Conservation (phyloP, 768 basidiomycete genomes). For the Psilocybe tampanensis region DNA sequence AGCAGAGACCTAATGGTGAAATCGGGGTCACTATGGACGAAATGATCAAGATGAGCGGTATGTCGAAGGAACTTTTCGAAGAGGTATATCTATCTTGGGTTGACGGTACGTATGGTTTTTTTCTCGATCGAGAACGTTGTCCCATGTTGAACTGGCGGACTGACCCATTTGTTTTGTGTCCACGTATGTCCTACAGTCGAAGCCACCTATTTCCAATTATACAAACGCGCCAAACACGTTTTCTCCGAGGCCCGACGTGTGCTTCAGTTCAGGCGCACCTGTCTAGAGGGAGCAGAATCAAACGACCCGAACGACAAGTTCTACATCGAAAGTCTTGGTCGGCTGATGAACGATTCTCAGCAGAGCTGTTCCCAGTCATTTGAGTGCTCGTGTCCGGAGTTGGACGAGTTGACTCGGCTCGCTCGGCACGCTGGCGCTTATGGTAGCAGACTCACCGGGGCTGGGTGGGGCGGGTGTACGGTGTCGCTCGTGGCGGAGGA, state of each 20-base stretch:
- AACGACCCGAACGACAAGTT: conserved; percentile 13
- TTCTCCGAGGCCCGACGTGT: conserved; percentile 82
- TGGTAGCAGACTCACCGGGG: conserved; percentile 85
- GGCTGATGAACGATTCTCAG: conserved; percentile 81
- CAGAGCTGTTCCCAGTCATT: conserved; percentile 66
- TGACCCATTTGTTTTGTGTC: conserved; percentile 11
- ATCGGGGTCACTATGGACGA: conserved; percentile 73
- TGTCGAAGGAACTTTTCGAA: conserved; percentile 56
- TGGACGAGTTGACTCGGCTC: conserved; percentile 68
- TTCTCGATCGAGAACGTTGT: not conserved
- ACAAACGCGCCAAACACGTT: conserved; percentile 82
- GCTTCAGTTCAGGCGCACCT: conserved; percentile 72
- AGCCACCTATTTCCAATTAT: conserved; percentile 79
- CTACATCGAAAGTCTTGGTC: conserved; percentile 47
- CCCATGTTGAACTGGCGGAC: not conserved
- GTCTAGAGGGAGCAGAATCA: conserved; percentile 44
- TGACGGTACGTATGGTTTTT: conserved; percentile 55
- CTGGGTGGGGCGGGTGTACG: conserved; percentile 74
- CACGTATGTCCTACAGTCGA: conserved; percentile 59
- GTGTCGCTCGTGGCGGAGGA: conserved; percentile 77
- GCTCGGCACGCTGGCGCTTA: conserved; percentile 74
- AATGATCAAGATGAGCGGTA: conserved; percentile 68
- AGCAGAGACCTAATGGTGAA: conserved; percentile 35
- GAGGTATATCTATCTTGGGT: conserved; percentile 80
- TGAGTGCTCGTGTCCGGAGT: conserved; percentile 81